Percentiles rank a stretch among this genome's conserved stretches.
phyloP scores from a whole-genome alignment of 2,329 filamentous ascomycete species.

The Verticillium tricorpus region DNA sequence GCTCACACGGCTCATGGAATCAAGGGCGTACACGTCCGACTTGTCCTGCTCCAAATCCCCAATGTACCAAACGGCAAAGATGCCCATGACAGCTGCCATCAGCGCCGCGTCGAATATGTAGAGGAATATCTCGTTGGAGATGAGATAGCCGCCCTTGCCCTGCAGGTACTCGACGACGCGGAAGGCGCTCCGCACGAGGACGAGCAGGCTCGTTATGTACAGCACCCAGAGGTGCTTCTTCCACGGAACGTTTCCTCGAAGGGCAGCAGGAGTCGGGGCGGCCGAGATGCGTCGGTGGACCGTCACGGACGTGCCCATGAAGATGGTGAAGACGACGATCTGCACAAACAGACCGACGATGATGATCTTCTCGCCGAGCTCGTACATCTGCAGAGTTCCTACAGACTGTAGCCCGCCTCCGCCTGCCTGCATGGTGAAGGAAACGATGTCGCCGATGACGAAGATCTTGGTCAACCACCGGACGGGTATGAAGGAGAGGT shows the following conservation, averaged over 20 bases:
- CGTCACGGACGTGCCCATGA: slow-evolving; percentile 37
- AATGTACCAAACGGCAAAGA: slow-evolving; percentile 8
- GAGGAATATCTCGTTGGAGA: slow-evolving; percentile 34
- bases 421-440: slow-evolving; percentile 36
- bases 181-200: slow-evolving; percentile 40
- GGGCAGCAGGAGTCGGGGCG: slow-evolving; percentile 14
- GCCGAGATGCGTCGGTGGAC: slow-evolving; percentile 32
- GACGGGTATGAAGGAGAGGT: slow-evolving; percentile 13
- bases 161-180: slow-evolving; percentile 42
- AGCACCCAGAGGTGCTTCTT: slow-evolving; percentile 23
- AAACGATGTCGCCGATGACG: slow-evolving; percentile 39
- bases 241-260: slow-evolving; percentile 19
- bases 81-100: slow-evolving; percentile 35
- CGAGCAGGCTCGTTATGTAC: slow-evolving; percentile 28
- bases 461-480: slow-evolving; percentile 41
- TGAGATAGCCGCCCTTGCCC: slow-evolving; percentile 33
- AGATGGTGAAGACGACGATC: slow-evolving; percentile 47
- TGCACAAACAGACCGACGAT: slow-evolving; percentile 50
- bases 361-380: slow-evolving; percentile 40
- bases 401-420: slow-evolving; percentile 25
- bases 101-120: slow-evolving; percentile 39
- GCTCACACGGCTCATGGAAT: neutral
- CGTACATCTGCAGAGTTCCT: slow-evolving; percentile 6
- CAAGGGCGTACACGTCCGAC: neutral
- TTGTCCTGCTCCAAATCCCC: slow-evolving; percentile 1